A percentile compares a stretch with the other conserved stretches of the same genome.
These are phyloP conservation scores for Artomyces pyxidatus DNA, from an alignment of 768 basidiomycete genomes.

Conservation along the genomic window DNA sequence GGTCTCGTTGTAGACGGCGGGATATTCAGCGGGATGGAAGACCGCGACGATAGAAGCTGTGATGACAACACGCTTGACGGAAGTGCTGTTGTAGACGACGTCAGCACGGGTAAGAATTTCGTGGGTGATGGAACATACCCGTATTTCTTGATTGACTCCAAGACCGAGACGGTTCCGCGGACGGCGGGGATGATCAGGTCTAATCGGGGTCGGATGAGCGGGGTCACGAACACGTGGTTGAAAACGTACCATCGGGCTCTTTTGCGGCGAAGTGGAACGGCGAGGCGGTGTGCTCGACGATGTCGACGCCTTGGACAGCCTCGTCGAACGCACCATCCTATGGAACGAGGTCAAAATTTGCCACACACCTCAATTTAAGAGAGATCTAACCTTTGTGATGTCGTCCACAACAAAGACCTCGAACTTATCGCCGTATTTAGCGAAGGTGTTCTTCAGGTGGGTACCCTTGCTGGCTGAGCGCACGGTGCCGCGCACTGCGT, in stretches of 20 bases:
- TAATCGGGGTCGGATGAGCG: not conserved
- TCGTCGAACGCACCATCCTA: constrained; percentile 32
- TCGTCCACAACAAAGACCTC: constrained; percentile 39
- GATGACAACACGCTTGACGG: constrained; percentile 35
- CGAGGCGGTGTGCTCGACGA: constrained; percentile 28
- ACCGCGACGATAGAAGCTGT: constrained; percentile 32
- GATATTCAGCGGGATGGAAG: constrained; percentile 2
- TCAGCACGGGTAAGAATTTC: not conserved
- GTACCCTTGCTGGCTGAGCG: constrained; percentile 35
- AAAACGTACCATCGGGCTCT: constrained; percentile 15
- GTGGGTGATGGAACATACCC: constrained; percentile 15
- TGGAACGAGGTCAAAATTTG: too few species aligned
- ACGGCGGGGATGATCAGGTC: constrained; percentile 33
- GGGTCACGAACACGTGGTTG: not conserved
- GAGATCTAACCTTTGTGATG: constrained; percentile 29
- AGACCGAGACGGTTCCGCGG: constrained; percentile 29
- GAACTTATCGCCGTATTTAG: constrained; percentile 27
- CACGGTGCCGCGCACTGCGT: constrained; percentile 35
- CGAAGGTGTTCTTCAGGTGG: constrained; percentile 31
- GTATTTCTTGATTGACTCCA: constrained; percentile 25
- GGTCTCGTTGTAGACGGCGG: constrained; percentile 7
- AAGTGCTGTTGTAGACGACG: constrained; percentile 12
- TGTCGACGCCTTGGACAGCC: constrained; percentile 35
- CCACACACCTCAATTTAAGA: not conserved
- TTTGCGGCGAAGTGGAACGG: constrained; percentile 22